Conservation (phyloP, 805 yeast species). For the Lipomyces starkeyi region DNA sequence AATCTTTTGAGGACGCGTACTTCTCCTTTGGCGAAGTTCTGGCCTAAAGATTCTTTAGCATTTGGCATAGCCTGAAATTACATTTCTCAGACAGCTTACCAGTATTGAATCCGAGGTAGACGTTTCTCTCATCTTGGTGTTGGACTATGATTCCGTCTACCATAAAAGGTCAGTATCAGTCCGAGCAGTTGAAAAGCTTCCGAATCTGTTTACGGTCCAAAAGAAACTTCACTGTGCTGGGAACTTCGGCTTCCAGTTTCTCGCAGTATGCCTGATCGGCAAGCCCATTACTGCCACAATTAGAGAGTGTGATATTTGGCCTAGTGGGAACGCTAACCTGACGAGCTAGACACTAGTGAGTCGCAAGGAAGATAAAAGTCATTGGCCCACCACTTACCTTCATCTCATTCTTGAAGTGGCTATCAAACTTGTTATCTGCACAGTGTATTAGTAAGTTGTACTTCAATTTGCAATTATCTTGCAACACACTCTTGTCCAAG, state of each 20-base stretch:
- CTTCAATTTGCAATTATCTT: neutral
- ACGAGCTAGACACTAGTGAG: constrained; percentile 6
- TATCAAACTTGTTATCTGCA: constrained; percentile 10
- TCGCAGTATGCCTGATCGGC: constrained; percentile 5
- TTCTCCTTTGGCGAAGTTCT: neutral
- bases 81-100: neutral
- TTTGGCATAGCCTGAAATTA: neutral
- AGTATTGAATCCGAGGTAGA: constrained; percentile 3
- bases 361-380: neutral
- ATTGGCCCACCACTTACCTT: neutral
- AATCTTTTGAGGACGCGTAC: constrained; percentile 3
- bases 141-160: neutral
- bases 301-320: neutral
- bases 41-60: neutral
- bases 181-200: constrained; percentile 3
- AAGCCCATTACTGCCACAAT: neutral
- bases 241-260: constrained; percentile 7
- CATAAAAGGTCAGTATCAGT: constrained; percentile 1
- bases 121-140: constrained; percentile 1
- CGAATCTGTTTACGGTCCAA: constrained; percentile 8
- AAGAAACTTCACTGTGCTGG: neutral
- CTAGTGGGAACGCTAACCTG: constrained; percentile 8
- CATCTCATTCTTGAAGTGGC: constrained; percentile 5
- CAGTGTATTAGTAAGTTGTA: neutral
- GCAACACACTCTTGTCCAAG: constrained; percentile 4